Evolutionary conservation across 352 stramenopile species (phyloP).

Genomic region (Phytophthora meadii): DNA sequence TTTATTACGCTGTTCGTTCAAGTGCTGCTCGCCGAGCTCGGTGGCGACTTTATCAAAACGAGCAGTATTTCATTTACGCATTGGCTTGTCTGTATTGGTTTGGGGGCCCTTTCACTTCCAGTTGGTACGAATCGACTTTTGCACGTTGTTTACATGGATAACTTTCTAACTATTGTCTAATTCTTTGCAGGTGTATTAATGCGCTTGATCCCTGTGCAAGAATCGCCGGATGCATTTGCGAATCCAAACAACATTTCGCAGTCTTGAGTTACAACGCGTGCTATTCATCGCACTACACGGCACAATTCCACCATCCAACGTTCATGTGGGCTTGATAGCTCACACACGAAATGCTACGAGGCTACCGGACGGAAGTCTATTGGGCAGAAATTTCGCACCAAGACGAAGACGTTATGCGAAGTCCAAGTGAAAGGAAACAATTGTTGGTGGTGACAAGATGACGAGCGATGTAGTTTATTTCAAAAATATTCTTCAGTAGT

Average conservation of each 20-base stretch:
- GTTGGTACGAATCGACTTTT: constrained; percentile 53
- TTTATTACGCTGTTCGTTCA: constrained; percentile 93
- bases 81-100: constrained; percentile 70
- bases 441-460: constrained; percentile 5
- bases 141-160: neutral
- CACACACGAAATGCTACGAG: too few species aligned
- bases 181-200: constrained; percentile 64
- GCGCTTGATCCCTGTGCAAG: constrained; percentile 73
- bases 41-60: constrained; percentile 89
- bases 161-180: neutral
- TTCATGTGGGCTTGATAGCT: too few species aligned
- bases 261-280: constrained; percentile 16
- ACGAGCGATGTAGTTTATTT: constrained; percentile 31
- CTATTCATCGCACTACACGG: neutral
- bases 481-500: constrained; percentile 32
- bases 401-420: constrained; percentile 7
- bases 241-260: constrained; percentile 78
- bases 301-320: neutral
- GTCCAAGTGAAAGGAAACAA: neutral
- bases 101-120: constrained; percentile 68
- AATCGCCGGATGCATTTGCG: constrained; percentile 70
- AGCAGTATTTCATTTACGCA: constrained; percentile 66
- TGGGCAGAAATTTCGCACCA: constrained; percentile 10
- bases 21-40: constrained; percentile 95
- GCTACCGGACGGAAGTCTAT: neutral